Base-by-base conservation (phyloP, 1,139 yeast genomes). In the Scheffersomyces parashehatae region DNA sequence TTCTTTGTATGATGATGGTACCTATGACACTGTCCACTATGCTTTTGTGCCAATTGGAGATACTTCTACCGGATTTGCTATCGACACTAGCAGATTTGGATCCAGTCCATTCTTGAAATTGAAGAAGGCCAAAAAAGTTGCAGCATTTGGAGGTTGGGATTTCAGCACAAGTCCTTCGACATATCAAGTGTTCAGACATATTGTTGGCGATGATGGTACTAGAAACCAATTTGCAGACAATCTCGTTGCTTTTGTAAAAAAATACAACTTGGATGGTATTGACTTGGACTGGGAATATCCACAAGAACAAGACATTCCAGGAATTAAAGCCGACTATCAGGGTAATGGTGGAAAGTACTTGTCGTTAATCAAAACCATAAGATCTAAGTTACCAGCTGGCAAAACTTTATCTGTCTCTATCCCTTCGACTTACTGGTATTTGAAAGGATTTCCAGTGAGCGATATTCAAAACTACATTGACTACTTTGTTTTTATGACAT, bases 271-370 rank as follows among this genome's bases (percentile, higher is more conserved):
- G 40, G 61, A 57, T 47, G 60, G 61, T n/a, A 46, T 56, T 34
- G 54, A 57, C 39, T 46, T 57, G 4, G 61, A 57, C 43, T 57
- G 62, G 61, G 61, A 57, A 46, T 57, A 51, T 35, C 62, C 62
- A 29, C 49, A 49, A 13, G 47, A 47, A 13, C 36, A 45, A 10
- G 50, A 37, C 29, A 37, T 44, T 14, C 28, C 47, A 8, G 51
- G 48, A 9, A 52, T 54, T 12, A 54, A 56, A 28, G 47, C 40
- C 14, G 55, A 41, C 39, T 39, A 47, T 38, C 41, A 32, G 26
- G 37, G 41, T 3, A 42, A 49, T 34, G 59, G 59, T 7, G 28
- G 45, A 6, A 51, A 47, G 16, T 55, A 51, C 37, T 38, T 49
- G 31, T 45, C 45, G 6, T 45, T 55, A 16, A 40, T 54, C 20